Evolutionary conservation across 2,329 filamentous ascomycete genomes (phyloP).

Genomic region (Colletotrichum sp.): DNA sequence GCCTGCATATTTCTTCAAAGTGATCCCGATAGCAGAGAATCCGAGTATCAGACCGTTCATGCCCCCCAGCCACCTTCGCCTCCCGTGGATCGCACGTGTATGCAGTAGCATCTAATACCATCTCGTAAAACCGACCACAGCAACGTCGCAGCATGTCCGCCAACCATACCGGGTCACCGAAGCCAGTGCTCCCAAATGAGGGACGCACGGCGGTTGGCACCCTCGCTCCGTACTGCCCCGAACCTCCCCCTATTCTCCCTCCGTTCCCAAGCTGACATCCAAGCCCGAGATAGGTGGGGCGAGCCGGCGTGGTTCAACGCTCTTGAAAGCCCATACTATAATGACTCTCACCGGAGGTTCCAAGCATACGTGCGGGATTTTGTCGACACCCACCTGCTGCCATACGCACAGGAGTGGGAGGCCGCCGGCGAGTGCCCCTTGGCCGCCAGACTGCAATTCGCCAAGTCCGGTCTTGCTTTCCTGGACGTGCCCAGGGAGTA

Average conservation of each 20-base stretch:
- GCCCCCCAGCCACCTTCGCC: background rate
- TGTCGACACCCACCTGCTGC: constrained; percentile 62
- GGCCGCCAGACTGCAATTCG: constrained; percentile 39
- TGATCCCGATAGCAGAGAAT: no score
- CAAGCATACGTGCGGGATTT: constrained; percentile 62
- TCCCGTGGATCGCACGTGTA: background rate
- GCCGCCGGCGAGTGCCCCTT: constrained; percentile 55
- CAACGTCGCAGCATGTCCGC: background rate
- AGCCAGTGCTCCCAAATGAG: background rate
- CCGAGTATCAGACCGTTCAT: background rate
- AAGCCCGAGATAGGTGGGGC: background rate
- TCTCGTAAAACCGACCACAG: background rate
- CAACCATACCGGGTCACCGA: background rate
- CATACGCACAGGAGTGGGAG: constrained; percentile 69
- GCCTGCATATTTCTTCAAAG: background rate
- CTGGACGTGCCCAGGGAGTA: constrained; percentile 40
- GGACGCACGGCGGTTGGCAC: background rate
- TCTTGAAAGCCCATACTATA: constrained; percentile 62
- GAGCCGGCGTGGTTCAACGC: constrained; percentile 34
- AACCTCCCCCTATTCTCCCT: background rate
- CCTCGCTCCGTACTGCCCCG: background rate
- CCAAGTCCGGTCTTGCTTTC: constrained; percentile 42
- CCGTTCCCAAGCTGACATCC: background rate
- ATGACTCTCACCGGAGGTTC: constrained; percentile 62
- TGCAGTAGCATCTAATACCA: background rate